Evolutionary conservation across 345 rosid species (phyloP).

Genomic region (Brassica carinata): DNA sequence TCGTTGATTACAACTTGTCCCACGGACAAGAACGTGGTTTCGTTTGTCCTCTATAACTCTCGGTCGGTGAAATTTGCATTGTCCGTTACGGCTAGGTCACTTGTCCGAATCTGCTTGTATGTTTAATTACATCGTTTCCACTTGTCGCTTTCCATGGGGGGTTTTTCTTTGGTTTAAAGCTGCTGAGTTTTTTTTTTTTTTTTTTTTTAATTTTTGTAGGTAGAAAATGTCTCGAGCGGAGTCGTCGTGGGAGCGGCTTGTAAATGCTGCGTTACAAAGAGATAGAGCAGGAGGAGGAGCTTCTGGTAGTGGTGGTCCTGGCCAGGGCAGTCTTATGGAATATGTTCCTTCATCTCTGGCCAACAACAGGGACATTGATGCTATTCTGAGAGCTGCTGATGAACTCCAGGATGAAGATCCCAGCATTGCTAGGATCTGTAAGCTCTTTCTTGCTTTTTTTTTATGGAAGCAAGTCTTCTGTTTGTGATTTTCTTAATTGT

Average conservation of each 20-base stretch:
- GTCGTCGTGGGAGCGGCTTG: conserved; percentile 83
- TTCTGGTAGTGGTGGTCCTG: conserved; percentile 47
- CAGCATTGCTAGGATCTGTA: conserved; percentile 79
- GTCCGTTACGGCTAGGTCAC: too few relatives aligned
- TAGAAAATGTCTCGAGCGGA: conserved; percentile 77
- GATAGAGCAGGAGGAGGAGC: conserved; percentile 62
- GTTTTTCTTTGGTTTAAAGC: background rate
- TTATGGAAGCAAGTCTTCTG: too few relatives aligned
- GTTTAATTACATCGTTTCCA: too few relatives aligned
- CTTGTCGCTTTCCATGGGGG: too few relatives aligned
- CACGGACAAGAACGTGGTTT: too few relatives aligned
- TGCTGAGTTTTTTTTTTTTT: conserved; percentile 8
- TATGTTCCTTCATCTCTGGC: conserved; percentile 85
- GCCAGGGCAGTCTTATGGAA: conserved; percentile 67
- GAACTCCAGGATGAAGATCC: conserved; percentile 96
- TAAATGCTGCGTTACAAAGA: conserved; percentile 72
- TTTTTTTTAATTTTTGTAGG: too few relatives aligned
- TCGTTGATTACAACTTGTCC: too few relatives aligned
- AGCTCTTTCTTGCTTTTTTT: conserved; percentile 23
- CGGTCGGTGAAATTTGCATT: too few relatives aligned
- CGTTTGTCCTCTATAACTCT: too few relatives aligned
- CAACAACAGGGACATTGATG: conserved; percentile 85
- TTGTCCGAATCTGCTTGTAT: too few relatives aligned
- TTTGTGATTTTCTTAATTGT: too few relatives aligned
- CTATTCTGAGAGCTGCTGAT: conserved; percentile 89